A percentile compares a stretch with the other conserved stretches of the same genome.
These are phyloP conservation scores for Haematococcus lacustris DNA, from an alignment of 139 green algal genomes.

Conservation along the genomic window DNA sequence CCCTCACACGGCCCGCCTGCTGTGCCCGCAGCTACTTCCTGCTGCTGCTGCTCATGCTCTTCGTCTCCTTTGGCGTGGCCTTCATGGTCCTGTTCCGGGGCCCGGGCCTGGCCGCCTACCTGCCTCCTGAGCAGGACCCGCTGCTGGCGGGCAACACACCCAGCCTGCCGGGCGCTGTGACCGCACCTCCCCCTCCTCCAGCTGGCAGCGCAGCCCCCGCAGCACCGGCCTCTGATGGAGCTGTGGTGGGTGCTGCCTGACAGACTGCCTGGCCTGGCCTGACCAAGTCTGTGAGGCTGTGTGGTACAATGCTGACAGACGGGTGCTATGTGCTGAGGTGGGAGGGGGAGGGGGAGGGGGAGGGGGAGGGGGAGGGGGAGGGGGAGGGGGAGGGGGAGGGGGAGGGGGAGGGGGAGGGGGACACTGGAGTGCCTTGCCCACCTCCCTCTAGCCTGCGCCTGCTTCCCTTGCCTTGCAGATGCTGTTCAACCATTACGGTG, in stretches of 20 bases:
- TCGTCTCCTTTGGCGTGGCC: constrained; percentile 26
- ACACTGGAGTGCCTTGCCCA: not conserved
- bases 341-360: too few relatives aligned
- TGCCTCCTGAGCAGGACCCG: too few relatives aligned
- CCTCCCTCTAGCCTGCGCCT: not conserved
- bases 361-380: too few relatives aligned
- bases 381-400: too few relatives aligned
- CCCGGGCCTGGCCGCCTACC: too few relatives aligned
- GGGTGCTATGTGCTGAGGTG: too few relatives aligned
- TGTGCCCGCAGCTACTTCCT: constrained; percentile 23
- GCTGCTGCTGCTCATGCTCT: constrained; percentile 27
- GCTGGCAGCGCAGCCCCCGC: not conserved
- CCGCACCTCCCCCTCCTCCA: not conserved
- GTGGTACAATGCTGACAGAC: not conserved
- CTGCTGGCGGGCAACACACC: not conserved
- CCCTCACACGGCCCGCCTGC: not conserved
- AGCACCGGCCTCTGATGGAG: not conserved
- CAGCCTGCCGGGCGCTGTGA: not conserved
- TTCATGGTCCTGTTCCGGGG: constrained; percentile 37
- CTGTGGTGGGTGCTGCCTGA: not conserved
- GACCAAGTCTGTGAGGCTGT: not conserved
- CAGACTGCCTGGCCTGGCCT: not conserved
- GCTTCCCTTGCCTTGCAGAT: not conserved
- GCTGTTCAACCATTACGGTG: constrained; percentile 7
- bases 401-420: too few relatives aligned